A percentile compares a stretch with the other conserved stretches of the same genome.
phyloP scores from a whole-genome alignment of 1,284 basidiomycete species.

The Porogramme epimiltina region DNA sequence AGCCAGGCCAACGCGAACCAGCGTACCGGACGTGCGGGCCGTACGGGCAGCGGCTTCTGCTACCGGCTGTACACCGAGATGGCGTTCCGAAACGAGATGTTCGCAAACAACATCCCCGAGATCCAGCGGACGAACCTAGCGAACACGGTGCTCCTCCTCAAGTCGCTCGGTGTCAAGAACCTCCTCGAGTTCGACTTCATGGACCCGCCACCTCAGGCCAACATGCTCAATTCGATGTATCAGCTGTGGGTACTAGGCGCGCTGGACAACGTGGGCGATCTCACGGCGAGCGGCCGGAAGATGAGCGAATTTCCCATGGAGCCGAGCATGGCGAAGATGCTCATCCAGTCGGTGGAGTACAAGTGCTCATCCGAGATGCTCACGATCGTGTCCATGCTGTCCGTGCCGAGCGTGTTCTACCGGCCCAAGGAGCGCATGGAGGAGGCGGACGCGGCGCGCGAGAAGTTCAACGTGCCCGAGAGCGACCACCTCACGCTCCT shows the following conservation, averaged over 20 bases:
- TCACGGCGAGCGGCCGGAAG: conserved; percentile 90
- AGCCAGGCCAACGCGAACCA: conserved; percentile 98
- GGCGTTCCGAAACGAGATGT: conserved; percentile 97
- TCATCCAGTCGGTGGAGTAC: conserved; percentile 94
- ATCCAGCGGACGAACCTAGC: conserved; percentile 96
- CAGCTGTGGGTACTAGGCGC: conserved; percentile 99
- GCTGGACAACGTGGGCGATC: conserved; percentile 95
- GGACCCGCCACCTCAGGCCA: conserved; percentile 97
- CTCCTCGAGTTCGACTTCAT: conserved; percentile 99
- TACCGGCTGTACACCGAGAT: conserved; percentile 98
- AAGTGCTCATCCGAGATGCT: conserved; percentile 95
- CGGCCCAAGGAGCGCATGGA: conserved; percentile 94
- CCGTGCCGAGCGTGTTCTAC: conserved; percentile 96
- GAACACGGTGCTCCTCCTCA: conserved; percentile 91
- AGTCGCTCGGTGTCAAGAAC: conserved; percentile 99
- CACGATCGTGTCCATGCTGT: conserved; percentile 98
- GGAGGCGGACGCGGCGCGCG: conserved; percentile 93
- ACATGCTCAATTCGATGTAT: conserved; percentile 98
- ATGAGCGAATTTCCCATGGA: conserved; percentile 99
- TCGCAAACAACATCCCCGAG: conserved; percentile 94
- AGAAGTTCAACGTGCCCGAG: conserved; percentile 98
- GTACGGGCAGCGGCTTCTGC: conserved; percentile 95
- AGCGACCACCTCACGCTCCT: conserved; percentile 95
- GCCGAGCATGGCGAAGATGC: conserved; percentile 97
- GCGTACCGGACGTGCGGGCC: conserved; percentile 92